Percentiles rank a stretch among this genome's conserved stretches.
Conservation (phyloP, 1,284 basidiomycete genomes). For the Inonotus hispidus region DNA sequence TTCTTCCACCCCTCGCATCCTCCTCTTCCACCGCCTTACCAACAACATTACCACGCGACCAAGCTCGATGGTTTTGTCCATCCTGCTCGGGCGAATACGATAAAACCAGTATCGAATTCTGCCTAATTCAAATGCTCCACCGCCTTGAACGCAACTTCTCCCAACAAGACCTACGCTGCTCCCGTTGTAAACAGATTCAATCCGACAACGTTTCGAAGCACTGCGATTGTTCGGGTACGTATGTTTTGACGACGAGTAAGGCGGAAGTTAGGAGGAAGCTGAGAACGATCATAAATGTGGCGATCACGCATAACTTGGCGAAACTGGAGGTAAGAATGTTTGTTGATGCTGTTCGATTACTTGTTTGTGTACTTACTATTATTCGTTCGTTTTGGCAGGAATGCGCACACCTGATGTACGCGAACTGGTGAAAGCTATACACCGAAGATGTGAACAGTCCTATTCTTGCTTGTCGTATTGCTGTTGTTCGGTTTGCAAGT, state of each 20-base stretch:
- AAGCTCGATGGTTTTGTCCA: conserved; percentile 59
- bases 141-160: conserved; percentile 72
- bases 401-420: conserved; percentile 22
- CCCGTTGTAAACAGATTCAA: conserved; percentile 85
- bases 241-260: conserved; percentile 65
- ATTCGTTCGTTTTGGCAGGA: conserved; percentile 14
- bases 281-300: conserved; percentile 76
- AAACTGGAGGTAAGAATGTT: conserved; percentile 55
- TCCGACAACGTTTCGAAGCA: conserved; percentile 82
- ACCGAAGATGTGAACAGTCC: too few species aligned
- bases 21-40: too few species aligned
- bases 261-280: conserved; percentile 65
- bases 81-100: conserved; percentile 88
- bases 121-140: conserved; percentile 75
- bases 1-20: conserved; percentile 48
- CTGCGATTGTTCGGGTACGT: conserved; percentile 86
- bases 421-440: conserved; percentile 18
- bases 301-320: conserved; percentile 62
- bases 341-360: conserved; percentile 2
- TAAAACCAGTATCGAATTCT: conserved; percentile 77
- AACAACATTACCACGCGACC: conserved; percentile 33
- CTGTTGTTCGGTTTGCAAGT: neutral
- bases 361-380: neutral
- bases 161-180: conserved; percentile 87
- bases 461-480: neutral